Base-by-base conservation (phyloP, 176 grass and related monocot species). In the Chrysopogon serrulatus region DNA sequence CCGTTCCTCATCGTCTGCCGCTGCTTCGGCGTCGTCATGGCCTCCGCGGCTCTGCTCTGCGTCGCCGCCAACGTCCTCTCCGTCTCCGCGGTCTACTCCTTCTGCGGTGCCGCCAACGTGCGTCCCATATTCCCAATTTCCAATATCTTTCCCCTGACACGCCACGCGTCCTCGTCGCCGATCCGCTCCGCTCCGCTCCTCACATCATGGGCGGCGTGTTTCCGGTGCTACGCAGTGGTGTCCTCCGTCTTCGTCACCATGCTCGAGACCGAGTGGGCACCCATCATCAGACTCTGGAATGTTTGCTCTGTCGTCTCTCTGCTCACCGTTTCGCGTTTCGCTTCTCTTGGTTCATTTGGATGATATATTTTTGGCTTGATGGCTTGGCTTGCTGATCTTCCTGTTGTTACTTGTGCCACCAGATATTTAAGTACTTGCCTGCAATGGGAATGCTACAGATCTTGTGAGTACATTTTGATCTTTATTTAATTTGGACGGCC, bases 11-110 rank as follows among this genome's bases (percentile, higher is more conserved):
- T 98, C 75, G 83, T 95, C 24, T 98, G 96, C 87, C 56, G 93
- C 26, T 95, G 89, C 96, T 98, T 98, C 87, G 83, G 89, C 73
- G 63, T 98, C 77, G 60, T 98, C 86, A 98, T 93, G 32, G 96
- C 91, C 35, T 61, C 88, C 75, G 86, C 64, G 37, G 91, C 96
- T 48, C 34, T 90, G 45, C 91, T 95, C 53, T 95, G 93, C 80
- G 91, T 95, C 76, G 89, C 80, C 73, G 93, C 93, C 65, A 98
- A 98, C 80, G 87, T 78, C 41, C 89, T 98, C 82, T 93, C n/a
- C n/a, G n/a, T n/a, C n/a, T n/a, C 91, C 72, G 93, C 92, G 43
- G 67, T 91, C 10, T 91, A 67, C 30, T 91, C 85, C 62, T 98
- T 98, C 93, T 87, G 81, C 78, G 16, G 73, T 16, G 80, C 73